phyloP scores from a whole-genome alignment of 805 yeast species.

The Priceomyces castillae region DNA sequence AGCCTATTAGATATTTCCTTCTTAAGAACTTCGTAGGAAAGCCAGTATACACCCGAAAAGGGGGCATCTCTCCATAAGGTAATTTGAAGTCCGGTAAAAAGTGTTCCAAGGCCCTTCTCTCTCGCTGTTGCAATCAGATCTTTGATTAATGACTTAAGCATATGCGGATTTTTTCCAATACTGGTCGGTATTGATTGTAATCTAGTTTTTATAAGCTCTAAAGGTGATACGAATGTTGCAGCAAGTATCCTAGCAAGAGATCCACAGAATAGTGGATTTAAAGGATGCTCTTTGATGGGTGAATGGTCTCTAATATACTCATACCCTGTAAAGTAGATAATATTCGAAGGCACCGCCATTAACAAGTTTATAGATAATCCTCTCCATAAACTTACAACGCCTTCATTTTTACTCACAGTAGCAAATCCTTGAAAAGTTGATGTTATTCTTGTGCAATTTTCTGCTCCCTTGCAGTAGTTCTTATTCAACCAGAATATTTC shows the following conservation, averaged over 20 bases:
- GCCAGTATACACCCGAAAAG: constrained; percentile 94
- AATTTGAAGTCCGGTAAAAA: constrained; percentile 82
- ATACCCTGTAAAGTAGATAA: constrained; percentile 91
- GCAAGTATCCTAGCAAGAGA: constrained; percentile 78
- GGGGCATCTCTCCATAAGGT: constrained; percentile 98
- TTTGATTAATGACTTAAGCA: constrained; percentile 45
- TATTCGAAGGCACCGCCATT: constrained; percentile 92
- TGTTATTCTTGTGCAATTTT: constrained; percentile 47
- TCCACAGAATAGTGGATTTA: constrained; percentile 85
- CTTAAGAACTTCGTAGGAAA: constrained; percentile 62
- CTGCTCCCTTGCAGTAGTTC: constrained; percentile 34
- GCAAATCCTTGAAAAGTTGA: constrained; percentile 76
- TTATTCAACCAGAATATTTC: constrained; percentile 35
- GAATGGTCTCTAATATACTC: constrained; percentile 81
- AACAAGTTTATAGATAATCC: constrained; percentile 78
- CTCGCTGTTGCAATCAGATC: constrained; percentile 54
- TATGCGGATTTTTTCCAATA: constrained; percentile 20
- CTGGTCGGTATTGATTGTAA: constrained; percentile 79
- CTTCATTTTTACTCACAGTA: constrained; percentile 69
- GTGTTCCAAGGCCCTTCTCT: constrained; percentile 54
- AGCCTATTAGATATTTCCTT: constrained; percentile 18
- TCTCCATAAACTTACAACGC: constrained; percentile 76
- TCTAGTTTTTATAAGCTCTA: constrained; percentile 84
- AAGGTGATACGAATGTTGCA: constrained; percentile 81
- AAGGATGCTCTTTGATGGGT: constrained; percentile 38